Conservation (phyloP, 2,329 filamentous ascomycete genomes). For the Dactylella cylindrospora region DNA sequence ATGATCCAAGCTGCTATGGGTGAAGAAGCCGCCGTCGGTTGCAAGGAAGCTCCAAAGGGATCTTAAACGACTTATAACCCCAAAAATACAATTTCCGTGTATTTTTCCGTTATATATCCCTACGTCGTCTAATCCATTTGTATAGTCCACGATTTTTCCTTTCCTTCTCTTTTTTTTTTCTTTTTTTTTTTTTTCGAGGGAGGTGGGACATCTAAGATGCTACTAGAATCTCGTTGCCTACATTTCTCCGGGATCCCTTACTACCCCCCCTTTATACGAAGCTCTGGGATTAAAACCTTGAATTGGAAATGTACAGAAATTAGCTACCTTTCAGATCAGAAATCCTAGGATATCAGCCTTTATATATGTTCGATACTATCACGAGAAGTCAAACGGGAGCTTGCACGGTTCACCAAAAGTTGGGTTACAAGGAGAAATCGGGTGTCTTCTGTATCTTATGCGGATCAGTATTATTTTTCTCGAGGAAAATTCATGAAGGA, state of each 20-base stretch:
- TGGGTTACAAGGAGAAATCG: too few relatives aligned
- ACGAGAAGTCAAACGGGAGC: too few relatives aligned
- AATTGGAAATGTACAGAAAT: too few relatives aligned
- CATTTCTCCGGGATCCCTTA: too few relatives aligned
- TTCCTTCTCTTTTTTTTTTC: conserved; percentile 50
- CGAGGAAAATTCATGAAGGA: conserved; percentile 23
- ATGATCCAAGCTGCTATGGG: conserved; percentile 94
- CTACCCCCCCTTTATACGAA: too few relatives aligned
- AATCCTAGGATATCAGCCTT: too few relatives aligned
- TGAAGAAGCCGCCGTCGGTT: conserved; percentile 87
- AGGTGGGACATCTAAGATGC: too few relatives aligned
- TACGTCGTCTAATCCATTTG: conserved; percentile 50
- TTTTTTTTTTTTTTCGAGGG: conserved; percentile 51
- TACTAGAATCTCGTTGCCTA: too few relatives aligned
- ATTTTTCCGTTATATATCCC: conserved; percentile 55
- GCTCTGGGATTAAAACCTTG: too few relatives aligned
- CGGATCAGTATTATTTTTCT: conserved; percentile 7
- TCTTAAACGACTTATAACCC: conserved; percentile 44
- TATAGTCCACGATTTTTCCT: conserved; percentile 51
- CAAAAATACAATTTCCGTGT: conserved; percentile 54
- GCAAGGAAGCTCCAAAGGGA: conserved; percentile 77
- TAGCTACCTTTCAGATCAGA: too few relatives aligned
- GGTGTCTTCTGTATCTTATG: conserved; percentile 16
- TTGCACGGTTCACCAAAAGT: too few relatives aligned
- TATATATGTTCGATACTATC: too few relatives aligned